Percentiles rank a stretch among this genome's conserved stretches.
Evolutionary conservation across 371 early-diverging fungal genomes (phyloP).

Genomic region (Mortierella sp.): DNA sequence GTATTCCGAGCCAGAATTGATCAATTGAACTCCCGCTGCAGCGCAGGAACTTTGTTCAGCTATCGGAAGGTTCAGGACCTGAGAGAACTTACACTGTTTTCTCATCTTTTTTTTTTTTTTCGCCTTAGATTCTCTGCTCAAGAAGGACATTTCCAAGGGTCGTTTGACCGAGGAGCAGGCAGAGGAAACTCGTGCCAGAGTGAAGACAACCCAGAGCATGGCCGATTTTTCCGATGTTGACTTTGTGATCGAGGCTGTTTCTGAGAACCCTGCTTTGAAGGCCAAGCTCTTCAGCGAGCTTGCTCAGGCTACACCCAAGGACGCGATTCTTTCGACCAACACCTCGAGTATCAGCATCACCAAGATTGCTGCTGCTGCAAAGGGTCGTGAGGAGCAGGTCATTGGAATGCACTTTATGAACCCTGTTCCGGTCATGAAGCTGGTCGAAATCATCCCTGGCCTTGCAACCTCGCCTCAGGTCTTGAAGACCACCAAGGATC

Average conservation of each 20-base stretch:
- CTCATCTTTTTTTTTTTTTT: neutral
- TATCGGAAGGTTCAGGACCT: no score
- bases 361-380: slow-evolving; percentile 93
- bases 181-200: slow-evolving; percentile 69
- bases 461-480: slow-evolving; percentile 82
- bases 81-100: no score
- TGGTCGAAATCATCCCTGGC: slow-evolving; percentile 97
- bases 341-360: slow-evolving; percentile 96
- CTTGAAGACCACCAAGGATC: slow-evolving; percentile 73
- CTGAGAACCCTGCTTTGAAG: slow-evolving; percentile 92
- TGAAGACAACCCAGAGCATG: slow-evolving; percentile 70
- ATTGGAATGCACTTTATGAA: slow-evolving; percentile 96
- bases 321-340: slow-evolving; percentile 95
- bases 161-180: slow-evolving; percentile 86
- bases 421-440: slow-evolving; percentile 97
- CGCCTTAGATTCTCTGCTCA: slow-evolving; percentile 76
- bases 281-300: slow-evolving; percentile 83
- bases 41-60: no score
- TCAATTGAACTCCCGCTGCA: no score
- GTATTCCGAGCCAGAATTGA: no score
- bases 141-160: slow-evolving; percentile 91
- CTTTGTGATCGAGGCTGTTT: slow-evolving; percentile 96
- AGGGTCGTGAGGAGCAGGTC: slow-evolving; percentile 81
- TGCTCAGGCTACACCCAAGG: slow-evolving; percentile 69
- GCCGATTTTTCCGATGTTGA: slow-evolving; percentile 73